A percentile compares a stretch with the other conserved stretches of the same genome.
These are phyloP conservation scores for Blastobotrys serpentis DNA, from an alignment of 1,139 yeast genomes.

Conservation along the genomic window DNA sequence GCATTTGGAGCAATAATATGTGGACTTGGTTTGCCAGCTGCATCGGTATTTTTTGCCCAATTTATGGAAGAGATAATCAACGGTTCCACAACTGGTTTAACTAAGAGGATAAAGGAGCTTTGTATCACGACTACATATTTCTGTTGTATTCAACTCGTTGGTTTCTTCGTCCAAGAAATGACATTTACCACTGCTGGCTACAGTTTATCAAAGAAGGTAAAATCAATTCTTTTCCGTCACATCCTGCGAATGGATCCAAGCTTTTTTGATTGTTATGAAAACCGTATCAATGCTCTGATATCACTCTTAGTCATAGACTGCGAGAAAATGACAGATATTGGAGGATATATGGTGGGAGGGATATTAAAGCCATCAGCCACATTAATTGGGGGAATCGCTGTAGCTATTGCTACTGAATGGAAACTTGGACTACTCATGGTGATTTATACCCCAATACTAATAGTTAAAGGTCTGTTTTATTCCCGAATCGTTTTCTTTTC, in stretches of 20 bases:
- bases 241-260: constrained; percentile 12
- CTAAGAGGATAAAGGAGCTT: not conserved
- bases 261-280: constrained; percentile 10
- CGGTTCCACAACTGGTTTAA: not conserved
- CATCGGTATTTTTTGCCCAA: constrained; percentile 3
- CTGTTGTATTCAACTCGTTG: constrained; percentile 6
- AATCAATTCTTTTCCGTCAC: constrained; percentile 6
- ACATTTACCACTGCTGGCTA: constrained; percentile 10
- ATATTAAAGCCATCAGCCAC: not conserved
- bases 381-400: not conserved
- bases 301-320: constrained; percentile 9
- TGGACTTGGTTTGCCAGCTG: not conserved
- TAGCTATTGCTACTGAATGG: constrained; percentile 9
- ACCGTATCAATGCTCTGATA: constrained; percentile 1
- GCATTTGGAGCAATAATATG: constrained; percentile 4
- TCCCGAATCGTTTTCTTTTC: constrained; percentile 8
- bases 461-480: constrained; percentile 7
- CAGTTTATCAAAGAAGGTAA: constrained; percentile 5
- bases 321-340: constrained; percentile 7
- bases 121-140: not conserved
- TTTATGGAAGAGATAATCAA: not conserved
- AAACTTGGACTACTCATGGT: constrained; percentile 10
- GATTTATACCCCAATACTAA: constrained; percentile 9
- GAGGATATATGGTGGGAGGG: constrained; percentile 8
- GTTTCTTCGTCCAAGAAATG: not conserved